phyloP scores from a whole-genome alignment of 208 protist species.

The Leptomonas seymouri region DNA sequence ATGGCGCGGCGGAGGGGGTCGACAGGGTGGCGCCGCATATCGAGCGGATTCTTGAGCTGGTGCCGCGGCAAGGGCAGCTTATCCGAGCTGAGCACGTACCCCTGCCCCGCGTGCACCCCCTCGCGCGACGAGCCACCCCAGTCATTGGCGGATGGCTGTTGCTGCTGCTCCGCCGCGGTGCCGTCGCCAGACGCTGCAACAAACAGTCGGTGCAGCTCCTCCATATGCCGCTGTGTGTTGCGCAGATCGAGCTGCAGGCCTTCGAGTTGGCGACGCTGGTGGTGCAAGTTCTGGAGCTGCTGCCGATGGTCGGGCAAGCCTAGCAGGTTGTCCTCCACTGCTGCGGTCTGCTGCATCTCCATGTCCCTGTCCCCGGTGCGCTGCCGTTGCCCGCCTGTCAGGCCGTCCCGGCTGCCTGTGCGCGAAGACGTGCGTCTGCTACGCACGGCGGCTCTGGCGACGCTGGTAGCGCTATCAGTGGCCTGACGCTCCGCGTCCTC shows the following conservation, averaged over 20 bases:
- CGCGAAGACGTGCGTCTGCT: background rate
- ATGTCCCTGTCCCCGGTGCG: too few species aligned
- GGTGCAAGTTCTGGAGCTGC: background rate
- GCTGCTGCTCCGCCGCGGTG: background rate
- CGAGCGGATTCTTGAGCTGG: conserved; percentile 25
- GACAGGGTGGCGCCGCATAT: conserved; percentile 1
- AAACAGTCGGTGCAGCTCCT: background rate
- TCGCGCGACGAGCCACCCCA: conserved; percentile 4
- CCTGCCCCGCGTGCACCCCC: background rate
- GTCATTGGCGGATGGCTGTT: background rate
- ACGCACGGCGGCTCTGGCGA: background rate
- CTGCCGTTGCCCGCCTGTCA: background rate
- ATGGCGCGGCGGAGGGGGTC: conserved; percentile 28
- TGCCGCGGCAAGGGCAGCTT: conserved; percentile 21
- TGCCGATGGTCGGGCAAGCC: background rate
- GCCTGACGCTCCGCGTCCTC: background rate
- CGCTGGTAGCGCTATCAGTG: background rate
- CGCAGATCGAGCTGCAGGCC: background rate
- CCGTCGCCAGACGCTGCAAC: background rate
- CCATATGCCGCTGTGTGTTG: conserved; percentile 4
- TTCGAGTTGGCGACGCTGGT: background rate
- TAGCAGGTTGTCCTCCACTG: background rate
- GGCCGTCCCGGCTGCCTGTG: background rate
- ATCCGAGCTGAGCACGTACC: background rate
- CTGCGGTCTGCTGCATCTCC: background rate